Evolutionary conservation across 345 rosid species (phyloP).

Genomic region (Moricandia arvensis): DNA sequence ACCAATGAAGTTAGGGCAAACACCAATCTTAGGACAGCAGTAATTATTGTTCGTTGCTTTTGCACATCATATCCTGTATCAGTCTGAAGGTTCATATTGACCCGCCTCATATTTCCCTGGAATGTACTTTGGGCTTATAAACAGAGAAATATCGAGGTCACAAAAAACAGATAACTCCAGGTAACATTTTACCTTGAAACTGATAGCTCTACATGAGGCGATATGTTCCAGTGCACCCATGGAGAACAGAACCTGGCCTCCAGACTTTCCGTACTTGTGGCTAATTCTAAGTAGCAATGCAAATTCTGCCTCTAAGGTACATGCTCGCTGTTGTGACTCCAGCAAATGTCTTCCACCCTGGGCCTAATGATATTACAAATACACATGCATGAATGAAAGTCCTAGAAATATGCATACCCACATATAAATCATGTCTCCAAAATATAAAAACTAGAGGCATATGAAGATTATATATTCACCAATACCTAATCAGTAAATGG

Average conservation of each 20-base stretch:
- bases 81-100: slow-evolving; percentile 58
- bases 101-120: slow-evolving; percentile 71
- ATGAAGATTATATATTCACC: neutral
- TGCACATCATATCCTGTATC: slow-evolving; percentile 56
- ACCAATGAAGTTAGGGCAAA: slow-evolving; percentile 81
- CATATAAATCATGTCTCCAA: neutral
- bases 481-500: neutral
- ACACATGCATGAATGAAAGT: slow-evolving; percentile 18
- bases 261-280: slow-evolving; percentile 89
- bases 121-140: slow-evolving; percentile 29
- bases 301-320: slow-evolving; percentile 81
- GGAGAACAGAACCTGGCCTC: slow-evolving; percentile 84
- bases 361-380: slow-evolving; percentile 6
- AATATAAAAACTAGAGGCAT: neutral
- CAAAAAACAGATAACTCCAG: slow-evolving; percentile 5
- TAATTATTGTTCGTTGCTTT: slow-evolving; percentile 63
- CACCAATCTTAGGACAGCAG: slow-evolving; percentile 73
- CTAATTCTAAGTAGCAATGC: slow-evolving; percentile 82
- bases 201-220: slow-evolving; percentile 65
- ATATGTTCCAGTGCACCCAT: slow-evolving; percentile 92
- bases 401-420: neutral
- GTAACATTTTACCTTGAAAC: slow-evolving; percentile 56
- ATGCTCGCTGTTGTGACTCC: slow-evolving; percentile 77
- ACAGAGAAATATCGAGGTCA: slow-evolving; percentile 13
- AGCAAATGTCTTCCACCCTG: slow-evolving; percentile 76